Evolutionary conservation across 1,284 basidiomycete species (phyloP), one percentile per base, ranked within the genome.

Genomic region (Coniferiporia sulphurascens): DNA sequence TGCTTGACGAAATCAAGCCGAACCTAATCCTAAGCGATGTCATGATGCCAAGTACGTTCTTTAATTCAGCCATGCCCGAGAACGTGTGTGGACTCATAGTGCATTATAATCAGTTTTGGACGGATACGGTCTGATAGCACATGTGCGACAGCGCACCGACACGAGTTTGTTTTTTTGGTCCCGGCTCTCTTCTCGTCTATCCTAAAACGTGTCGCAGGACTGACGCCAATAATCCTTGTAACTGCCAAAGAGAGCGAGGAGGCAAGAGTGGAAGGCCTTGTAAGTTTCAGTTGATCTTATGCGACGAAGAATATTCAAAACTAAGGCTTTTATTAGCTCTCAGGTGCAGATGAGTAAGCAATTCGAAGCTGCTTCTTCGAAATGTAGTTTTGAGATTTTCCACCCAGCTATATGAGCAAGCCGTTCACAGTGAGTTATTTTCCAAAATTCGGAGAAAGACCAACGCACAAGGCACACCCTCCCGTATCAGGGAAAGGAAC

Each of bases 1-100:
- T 70, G n/a, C 70, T 70, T 48, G 57, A 65, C 32, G 60, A 57
- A 13, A 53, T 62, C 7, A 60, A 58, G 10, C 70, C 65, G 7
- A 64, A 63, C 67, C 70, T 49, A 64, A 71, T 77, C 57, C 65
- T 76, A 9, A 70, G 72, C 1, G 76, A 78, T 57, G 71, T 74
- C 6, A 73, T 74, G 70, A 74, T 77, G 73, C 74, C 74, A 2
- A 55, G 63, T 67, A 63, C 57, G 27, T 17, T 27, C 27, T 15
- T 7, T 46, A 32, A 7, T 51, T 19, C 8, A 41, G 8, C 6
- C 32, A 8, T 48, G 15, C 13, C 27, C 38, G 19, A 17, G 22
- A 1, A 32, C 6, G 2, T 19, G 22, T 51, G 22, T 48, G 10
- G 8, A 45, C 22, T 46, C 3, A 46, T n/a, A 21, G 15, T 15